A percentile compares a stretch with the other conserved stretches of the same genome.
Conservation (phyloP, 129 eudicot species). For the Tagetes erecta region DNA sequence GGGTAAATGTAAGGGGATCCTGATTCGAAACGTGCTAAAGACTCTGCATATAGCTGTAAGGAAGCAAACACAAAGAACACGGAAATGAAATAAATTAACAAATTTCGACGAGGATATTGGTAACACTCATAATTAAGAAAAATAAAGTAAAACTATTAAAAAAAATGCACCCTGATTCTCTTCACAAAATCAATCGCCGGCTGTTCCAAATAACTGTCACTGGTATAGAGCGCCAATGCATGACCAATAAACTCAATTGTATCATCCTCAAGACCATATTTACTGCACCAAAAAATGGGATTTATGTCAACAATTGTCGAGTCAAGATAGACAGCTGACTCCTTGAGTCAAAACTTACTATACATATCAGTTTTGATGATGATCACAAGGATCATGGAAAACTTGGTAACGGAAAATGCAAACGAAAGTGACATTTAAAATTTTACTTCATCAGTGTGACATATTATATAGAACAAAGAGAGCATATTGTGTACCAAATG, state of each 20-base stretch:
- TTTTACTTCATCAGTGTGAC: neutral
- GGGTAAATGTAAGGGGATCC: constrained; percentile 96
- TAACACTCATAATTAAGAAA: neutral
- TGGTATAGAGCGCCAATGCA: constrained; percentile 81
- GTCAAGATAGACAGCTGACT: neutral
- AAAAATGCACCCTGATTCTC: constrained; percentile 67
- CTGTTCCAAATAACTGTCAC: constrained; percentile 69
- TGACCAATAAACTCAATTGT: constrained; percentile 92
- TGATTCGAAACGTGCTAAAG: constrained; percentile 82
- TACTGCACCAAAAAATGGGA: constrained; percentile 46
- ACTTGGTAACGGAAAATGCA: neutral
- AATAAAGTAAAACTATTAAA: neutral
- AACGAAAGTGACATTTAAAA: neutral
- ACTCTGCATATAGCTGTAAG: constrained; percentile 83
- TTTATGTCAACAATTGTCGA: neutral
- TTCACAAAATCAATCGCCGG: constrained; percentile 85
- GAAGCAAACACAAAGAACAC: constrained; percentile 20
- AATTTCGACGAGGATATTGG: neutral
- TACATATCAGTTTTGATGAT: neutral
- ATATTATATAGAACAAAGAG: constrained; percentile 15
- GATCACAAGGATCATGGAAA: neutral
- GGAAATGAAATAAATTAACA: constrained; percentile 9
- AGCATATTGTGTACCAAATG: constrained; percentile 48
- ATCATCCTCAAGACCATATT: constrained; percentile 94
- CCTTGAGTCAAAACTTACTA: neutral